These are phyloP conservation scores for Coemansia nantahalensis DNA, from an alignment of 192 early-diverging fungal genomes.

Conservation along the genomic window DNA sequence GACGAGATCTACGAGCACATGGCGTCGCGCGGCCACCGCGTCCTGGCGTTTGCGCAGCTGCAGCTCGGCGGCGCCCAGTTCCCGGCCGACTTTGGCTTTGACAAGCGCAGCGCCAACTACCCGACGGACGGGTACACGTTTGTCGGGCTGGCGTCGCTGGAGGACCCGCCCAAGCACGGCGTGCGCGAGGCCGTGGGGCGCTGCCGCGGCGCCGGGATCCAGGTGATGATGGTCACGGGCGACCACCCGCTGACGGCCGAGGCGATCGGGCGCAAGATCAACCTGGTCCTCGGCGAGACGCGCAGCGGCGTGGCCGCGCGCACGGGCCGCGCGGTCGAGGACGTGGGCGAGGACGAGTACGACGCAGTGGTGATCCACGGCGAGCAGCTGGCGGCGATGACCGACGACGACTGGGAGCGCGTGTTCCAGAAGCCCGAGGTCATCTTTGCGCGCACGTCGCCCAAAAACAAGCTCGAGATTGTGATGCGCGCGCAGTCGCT, in stretches of 20 bases:
- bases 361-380: conserved; percentile 92
- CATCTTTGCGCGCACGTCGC: conserved; percentile 95
- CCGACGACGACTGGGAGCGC: conserved; percentile 84
- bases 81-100: conserved; percentile 73
- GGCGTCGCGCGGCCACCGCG: conserved; percentile 91
- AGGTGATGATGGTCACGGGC: conserved; percentile 99
- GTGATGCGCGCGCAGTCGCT: conserved; percentile 85
- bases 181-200: conserved; percentile 97
- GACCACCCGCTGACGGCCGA: conserved; percentile 96
- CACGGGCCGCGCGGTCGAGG: conserved; percentile 57
- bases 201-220: conserved; percentile 89
- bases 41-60: conserved; percentile 88
- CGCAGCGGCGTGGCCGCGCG: conserved; percentile 72
- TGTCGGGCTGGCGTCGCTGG: conserved; percentile 87
- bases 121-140: conserved; percentile 59
- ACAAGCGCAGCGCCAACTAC: conserved; percentile 59
- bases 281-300: conserved; percentile 88
- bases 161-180: conserved; percentile 97
- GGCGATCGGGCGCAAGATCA: conserved; percentile 95
- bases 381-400: conserved; percentile 77
- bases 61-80: conserved; percentile 65
- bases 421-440: conserved; percentile 95
- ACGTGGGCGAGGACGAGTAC: conserved; percentile 77
- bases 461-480: conserved; percentile 96
- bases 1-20: conserved; percentile 81